Base-by-base conservation (phyloP, 495 filamentous ascomycete species). In the Xanthoparmelia taractica region DNA sequence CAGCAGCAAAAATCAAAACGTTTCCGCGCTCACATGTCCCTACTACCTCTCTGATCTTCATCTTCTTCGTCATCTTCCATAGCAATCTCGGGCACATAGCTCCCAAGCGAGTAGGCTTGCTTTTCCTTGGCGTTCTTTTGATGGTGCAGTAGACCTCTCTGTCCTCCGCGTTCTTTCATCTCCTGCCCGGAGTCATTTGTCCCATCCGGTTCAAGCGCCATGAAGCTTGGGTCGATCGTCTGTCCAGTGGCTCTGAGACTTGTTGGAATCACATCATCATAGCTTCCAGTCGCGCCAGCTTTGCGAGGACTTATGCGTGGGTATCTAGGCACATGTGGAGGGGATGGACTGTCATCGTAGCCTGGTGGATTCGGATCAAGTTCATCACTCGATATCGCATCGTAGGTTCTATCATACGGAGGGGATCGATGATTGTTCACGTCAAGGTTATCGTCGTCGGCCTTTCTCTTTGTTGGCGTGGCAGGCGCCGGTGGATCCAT, bases 1-100 rank as follows among this genome's bases (percentile, higher is more conserved):
- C 34, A 63, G 43, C 52, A 63, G 29, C 50, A 52, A 17, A 23
- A 52, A 31, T n/a, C n/a, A 13, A 52, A 41, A 57, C 36, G 48
- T 36, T 57, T 59, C 18, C 29, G 45, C 45, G n/a, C 50, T 33
- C 37, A 38, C 25, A 5, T 38, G 23, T 31, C 31, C 41, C 63
- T 58, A 33, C 25, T 48, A 25, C 36, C 66, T 57, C 27, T 52
- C 45, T 58, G 52, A 38, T 65, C 50, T 59, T 52, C 58, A 29
- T 59, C 68, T 13, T 63, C 56, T 31, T 70, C 68, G 15, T 62
- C 66, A n/a, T 68, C 68, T 10, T 68, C 68, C 61, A 70, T 66
- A 7, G 33, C 38, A 10, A 70, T 64, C 45, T 68, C 66, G n/a
- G 63, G 65, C 34, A 54, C 57, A 56, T 63, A 63, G 7, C 54